phyloP scores from a whole-genome alignment of 139 green algal genomes.

The Micromonas pusilla region DNA sequence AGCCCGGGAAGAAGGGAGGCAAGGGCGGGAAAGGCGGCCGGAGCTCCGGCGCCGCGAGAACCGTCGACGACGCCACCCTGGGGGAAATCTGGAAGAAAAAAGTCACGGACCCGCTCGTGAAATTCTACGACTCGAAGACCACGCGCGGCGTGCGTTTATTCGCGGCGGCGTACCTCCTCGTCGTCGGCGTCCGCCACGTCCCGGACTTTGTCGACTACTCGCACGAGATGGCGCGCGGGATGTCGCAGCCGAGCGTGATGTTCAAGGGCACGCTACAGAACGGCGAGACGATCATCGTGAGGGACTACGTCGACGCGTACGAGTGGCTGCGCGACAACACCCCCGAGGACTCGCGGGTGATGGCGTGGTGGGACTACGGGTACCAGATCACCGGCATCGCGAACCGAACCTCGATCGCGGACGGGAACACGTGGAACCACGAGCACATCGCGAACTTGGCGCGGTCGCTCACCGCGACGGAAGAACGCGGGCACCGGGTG shows the following conservation, averaged over 20 bases:
- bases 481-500: conserved; percentile 42
- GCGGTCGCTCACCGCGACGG: conserved; percentile 35
- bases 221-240: conserved; percentile 9
- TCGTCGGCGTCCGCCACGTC: neutral
- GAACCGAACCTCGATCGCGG: conserved; percentile 48
- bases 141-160: neutral
- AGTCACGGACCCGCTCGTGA: neutral
- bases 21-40: neutral
- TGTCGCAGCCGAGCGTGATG: conserved; percentile 16
- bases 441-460: conserved; percentile 49
- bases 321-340: conserved; percentile 46
- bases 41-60: neutral
- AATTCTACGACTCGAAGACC: neutral
- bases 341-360: conserved; percentile 42
- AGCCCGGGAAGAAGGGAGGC: neutral
- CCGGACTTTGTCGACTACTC: neutral
- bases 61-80: no score
- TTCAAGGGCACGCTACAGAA: conserved; percentile 30
- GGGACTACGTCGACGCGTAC: conserved; percentile 49
- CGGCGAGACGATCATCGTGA: conserved; percentile 40
- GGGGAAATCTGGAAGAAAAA: neutral
- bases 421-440: conserved; percentile 56
- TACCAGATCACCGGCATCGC: conserved; percentile 53
- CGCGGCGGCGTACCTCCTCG: neutral
- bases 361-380: conserved; percentile 54